Evolutionary conservation across 352 stramenopile species (phyloP).

Genomic region (Globisporangium barbulae): DNA sequence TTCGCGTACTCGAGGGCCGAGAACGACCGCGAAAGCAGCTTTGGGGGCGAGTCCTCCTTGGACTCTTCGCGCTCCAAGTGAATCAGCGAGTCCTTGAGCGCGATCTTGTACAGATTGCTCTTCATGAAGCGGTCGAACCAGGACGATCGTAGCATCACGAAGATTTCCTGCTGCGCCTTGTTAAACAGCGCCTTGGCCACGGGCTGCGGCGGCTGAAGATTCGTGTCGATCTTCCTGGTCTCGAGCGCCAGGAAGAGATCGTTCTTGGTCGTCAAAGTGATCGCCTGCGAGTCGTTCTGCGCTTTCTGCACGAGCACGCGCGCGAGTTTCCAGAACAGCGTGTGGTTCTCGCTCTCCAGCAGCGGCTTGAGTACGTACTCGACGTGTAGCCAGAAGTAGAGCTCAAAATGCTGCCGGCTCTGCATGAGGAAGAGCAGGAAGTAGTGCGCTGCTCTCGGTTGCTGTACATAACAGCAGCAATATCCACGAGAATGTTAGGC

Average conservation of each 20-base stretch:
- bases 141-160: slow-evolving; percentile 71
- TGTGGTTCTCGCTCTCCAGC: slow-evolving; percentile 39
- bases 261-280: slow-evolving; percentile 72
- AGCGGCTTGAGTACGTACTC: slow-evolving; percentile 83
- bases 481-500: neutral
- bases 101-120: slow-evolving; percentile 80
- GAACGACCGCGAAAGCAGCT: slow-evolving; percentile 61
- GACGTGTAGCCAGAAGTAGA: slow-evolving; percentile 88
- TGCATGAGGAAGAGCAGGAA: slow-evolving; percentile 88
- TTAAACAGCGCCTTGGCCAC: slow-evolving; percentile 46
- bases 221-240: slow-evolving; percentile 35
- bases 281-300: slow-evolving; percentile 73
- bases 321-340: slow-evolving; percentile 69
- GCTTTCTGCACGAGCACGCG: slow-evolving; percentile 68
- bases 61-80: slow-evolving; percentile 54
- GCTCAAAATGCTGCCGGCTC: slow-evolving; percentile 81
- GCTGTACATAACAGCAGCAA: slow-evolving; percentile 18
- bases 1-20: slow-evolving; percentile 33
- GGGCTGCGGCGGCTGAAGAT: slow-evolving; percentile 39
- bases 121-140: slow-evolving; percentile 86
- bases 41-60: slow-evolving; percentile 64
- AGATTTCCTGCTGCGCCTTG: slow-evolving; percentile 79
- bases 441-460: slow-evolving; percentile 79
- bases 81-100: slow-evolving; percentile 69
- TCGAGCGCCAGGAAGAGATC: slow-evolving; percentile 54